Evolutionary conservation across 164 flowering plant genomes (phyloP).

Genomic region (Umbellularia californica): DNA sequence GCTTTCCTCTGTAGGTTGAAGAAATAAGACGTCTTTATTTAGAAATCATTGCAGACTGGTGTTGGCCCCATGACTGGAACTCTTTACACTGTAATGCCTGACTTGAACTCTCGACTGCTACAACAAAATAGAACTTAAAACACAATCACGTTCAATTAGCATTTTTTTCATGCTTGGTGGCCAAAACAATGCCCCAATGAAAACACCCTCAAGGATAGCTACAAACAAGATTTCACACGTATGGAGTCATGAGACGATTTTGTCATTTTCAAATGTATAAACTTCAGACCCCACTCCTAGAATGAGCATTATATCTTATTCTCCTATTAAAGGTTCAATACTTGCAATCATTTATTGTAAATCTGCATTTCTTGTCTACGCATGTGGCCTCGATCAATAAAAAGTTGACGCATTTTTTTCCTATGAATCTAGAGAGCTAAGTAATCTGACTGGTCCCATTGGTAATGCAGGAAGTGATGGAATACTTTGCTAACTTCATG

Average conservation of each 20-base stretch:
- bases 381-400: neutral
- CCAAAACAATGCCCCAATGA: neutral
- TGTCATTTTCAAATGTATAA: neutral
- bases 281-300: neutral
- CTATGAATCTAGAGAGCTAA: neutral
- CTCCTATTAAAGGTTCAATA: neutral
- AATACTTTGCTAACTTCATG: conserved; percentile 70
- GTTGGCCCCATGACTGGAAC: neutral
- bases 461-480: conserved; percentile 56
- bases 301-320: neutral
- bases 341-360: no score
- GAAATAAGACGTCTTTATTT: neutral
- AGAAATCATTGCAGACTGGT: neutral
- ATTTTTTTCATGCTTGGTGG: neutral
- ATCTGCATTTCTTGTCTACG: neutral
- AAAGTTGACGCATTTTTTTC: neutral
- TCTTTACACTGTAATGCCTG: neutral
- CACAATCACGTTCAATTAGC: neutral
- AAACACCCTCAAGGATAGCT: no score
- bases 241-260: neutral
- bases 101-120: neutral
- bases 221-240: neutral
- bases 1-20: neutral
- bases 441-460: neutral
- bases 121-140: neutral